These are phyloP conservation scores for Arabidopsis suecica DNA, from an alignment of 345 rosid species.

Conservation along the genomic window DNA sequence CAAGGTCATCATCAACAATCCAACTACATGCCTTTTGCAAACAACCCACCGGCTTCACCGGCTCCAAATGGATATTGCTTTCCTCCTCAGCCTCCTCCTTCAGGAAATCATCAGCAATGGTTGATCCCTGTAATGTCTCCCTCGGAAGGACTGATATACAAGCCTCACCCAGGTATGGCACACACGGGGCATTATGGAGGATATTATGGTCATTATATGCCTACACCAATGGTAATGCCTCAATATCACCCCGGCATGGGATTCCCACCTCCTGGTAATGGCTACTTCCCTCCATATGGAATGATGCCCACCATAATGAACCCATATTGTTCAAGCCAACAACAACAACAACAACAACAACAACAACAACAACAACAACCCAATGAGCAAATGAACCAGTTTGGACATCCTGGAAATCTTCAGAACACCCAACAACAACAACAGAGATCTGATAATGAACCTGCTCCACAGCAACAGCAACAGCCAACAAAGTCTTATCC, in stretches of 20 bases:
- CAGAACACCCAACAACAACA: slow-evolving; percentile 52
- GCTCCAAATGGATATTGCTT: slow-evolving; percentile 47
- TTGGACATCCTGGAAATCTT: slow-evolving; percentile 45
- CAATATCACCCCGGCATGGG: slow-evolving; percentile 59
- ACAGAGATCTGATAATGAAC: slow-evolving; percentile 53
- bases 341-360: slow-evolving; percentile 43
- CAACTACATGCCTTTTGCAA: slow-evolving; percentile 45
- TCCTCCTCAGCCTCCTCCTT: slow-evolving; percentile 57
- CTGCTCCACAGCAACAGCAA: slow-evolving; percentile 24
- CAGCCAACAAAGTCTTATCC: slow-evolving; percentile 43
- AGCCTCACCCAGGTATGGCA: slow-evolving; percentile 72
- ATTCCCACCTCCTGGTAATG: slow-evolving; percentile 57
- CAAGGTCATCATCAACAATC: slow-evolving; percentile 55
- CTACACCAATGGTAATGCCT: slow-evolving; percentile 49
- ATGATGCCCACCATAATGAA: slow-evolving; percentile 59
- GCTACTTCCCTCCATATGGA: slow-evolving; percentile 73
- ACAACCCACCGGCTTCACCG: slow-evolving; percentile 26
- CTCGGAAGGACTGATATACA: slow-evolving; percentile 86
- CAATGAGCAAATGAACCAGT: slow-evolving; percentile 56
- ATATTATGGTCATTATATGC: slow-evolving; percentile 56
- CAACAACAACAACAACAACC: slow-evolving; percentile 33
- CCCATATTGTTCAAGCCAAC: slow-evolving; percentile 53
- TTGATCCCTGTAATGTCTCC: slow-evolving; percentile 90
- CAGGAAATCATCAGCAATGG: slow-evolving; percentile 71
- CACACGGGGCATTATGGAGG: slow-evolving; percentile 58